Base-by-base conservation (phyloP, 2,329 filamentous ascomycete species). In the Ascochyta lentis region DNA sequence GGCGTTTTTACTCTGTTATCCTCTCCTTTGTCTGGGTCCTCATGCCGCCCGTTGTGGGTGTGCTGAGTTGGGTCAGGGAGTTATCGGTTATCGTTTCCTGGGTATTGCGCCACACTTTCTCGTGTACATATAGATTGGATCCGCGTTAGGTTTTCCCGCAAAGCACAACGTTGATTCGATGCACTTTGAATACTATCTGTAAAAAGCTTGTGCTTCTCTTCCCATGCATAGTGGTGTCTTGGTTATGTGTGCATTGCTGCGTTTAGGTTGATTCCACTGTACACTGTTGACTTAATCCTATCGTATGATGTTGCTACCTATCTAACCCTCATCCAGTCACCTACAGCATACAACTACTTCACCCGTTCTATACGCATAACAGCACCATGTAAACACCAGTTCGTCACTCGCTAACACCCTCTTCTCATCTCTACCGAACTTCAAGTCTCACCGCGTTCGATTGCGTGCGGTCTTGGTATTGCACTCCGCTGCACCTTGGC, bases 41-140 rank as follows among this genome's bases (percentile, higher is more conserved):
- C 23, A 12, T 13, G 44, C 48, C 38, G 37, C 55, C 61, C 47
- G 51, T 60, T 58, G 49, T 56, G 54, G 58, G 38, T 22, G 33
- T 23, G 51, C 40, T 44, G 45, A 16, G 45, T 22, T 38, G 27
- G 39, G 3, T 35, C 9, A 26, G 16, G 7, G 9, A 31, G 50
- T 31, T 38, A 29, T 39, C 1, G n/a, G 8, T 12, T 6, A n/a
- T 38, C 12, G 19, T 1, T 19, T 19, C 1, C 34, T 13, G 38
- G n/a, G 1, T 23, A 15, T 22, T 40, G 37, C 37, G 12, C 19
- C 37, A 24, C 37, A 40, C 44, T 54, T 49, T 34, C 6, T 38
- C 38, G 39, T 53, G 42, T 54, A 54, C 24, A 54, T 49, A 49
- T 54, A 54, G 26, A 49, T 49, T 49, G 51, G 51, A 44, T 19